Base-by-base conservation (phyloP, 2,329 filamentous ascomycete genomes). In the Ceratocystis harringtonii region DNA sequence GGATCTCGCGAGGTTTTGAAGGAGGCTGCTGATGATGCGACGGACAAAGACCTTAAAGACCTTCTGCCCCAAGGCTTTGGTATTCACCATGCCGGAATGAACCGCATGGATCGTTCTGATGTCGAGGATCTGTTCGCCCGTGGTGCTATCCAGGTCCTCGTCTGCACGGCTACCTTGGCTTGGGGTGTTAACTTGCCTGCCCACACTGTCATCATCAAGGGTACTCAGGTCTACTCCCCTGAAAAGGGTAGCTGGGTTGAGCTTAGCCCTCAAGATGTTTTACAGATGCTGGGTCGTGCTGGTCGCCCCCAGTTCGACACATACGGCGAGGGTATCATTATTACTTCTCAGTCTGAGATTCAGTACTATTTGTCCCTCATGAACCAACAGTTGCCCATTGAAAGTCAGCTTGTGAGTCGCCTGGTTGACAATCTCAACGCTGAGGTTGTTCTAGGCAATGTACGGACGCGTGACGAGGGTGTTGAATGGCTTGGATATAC, bases 401-500 rank as follows among this genome's bases (percentile, higher is more conserved):
- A 99, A 75, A 95, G 90, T 78, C 95, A 99, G 74, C 85, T 99
- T 72, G 86, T 95, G 65, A 92, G 90, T 76, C 92, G 90, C 71
- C 78, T 99, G 62, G 91, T 94, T 1, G 94, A 99, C 76, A 97
- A 96, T 69, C 80, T 99, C 69, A 99, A 99, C 71, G 94, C 94
- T 2, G 94, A 99, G 73, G 82, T 99, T 71, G 95, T 99, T 8
- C 81, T 99, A 22, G 94, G 94, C 63, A 99, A 96, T 71, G 84
- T 99, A 30, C 86, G 92, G 65, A 92, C 81, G 68, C 85, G 95
- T 67, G 92, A 99, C 70, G 94, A 99, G 73, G 94, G 89, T 70
- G 94, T 99, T n/a, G 92, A 99, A 73, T 99, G 94, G 94, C 83
- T 99, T 43, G 92, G 94, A 12, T 99, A 99, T 75, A 96, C 92